Base-by-base conservation (phyloP, 2,329 filamentous ascomycete species). In the Triangularia verruculosa region DNA sequence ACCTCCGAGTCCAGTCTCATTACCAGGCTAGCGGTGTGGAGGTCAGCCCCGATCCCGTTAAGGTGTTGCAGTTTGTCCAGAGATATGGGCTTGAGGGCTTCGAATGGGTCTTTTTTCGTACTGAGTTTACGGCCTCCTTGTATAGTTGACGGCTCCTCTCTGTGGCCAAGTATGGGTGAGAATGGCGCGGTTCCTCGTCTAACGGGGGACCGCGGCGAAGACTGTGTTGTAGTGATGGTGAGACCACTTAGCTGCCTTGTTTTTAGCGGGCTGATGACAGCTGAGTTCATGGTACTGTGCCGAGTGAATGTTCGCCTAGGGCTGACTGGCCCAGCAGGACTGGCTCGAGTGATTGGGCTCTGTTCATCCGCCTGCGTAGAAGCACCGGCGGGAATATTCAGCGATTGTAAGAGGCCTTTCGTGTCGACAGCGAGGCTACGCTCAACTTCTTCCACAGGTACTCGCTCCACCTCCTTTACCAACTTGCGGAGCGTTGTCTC, bases 1-100 rank as follows among this genome's bases (percentile, higher is more conserved):
- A 58, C 20, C 9, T 58, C 56, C 8, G 30, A 32, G 20, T 58
- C 39, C 32, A 58, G 12, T 12, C 27, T 58, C 56, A 58, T 58
- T 12, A 58, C 32, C 6, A 58, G 12, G 12, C 56, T 11, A 27
- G 56, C 34, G 8, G 30, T 58, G 22, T 58, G 56, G 1, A 58
- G 30, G 15, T 58, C 56, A 2, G 56, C 30, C 17, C 32, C 32
- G 11, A 58, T 47, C 3, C 56, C 30, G 12, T 58, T 58, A 7
- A 58, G 56, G 7, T n/a, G 15, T 58, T 58, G 56, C 7, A 58
- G 22, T 15, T 43, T 22, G 12, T 43, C 20, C 15, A 58, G 22
- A 1, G 30, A 43, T 4, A 58, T 20, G n/a, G 13, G 2, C 47
- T 32, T 32, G 1, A 58, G 22, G 11, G 27, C 11, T 3, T 58